Conservation (phyloP, 495 filamentous ascomycete genomes). For the Articulospora tetracladia region DNA sequence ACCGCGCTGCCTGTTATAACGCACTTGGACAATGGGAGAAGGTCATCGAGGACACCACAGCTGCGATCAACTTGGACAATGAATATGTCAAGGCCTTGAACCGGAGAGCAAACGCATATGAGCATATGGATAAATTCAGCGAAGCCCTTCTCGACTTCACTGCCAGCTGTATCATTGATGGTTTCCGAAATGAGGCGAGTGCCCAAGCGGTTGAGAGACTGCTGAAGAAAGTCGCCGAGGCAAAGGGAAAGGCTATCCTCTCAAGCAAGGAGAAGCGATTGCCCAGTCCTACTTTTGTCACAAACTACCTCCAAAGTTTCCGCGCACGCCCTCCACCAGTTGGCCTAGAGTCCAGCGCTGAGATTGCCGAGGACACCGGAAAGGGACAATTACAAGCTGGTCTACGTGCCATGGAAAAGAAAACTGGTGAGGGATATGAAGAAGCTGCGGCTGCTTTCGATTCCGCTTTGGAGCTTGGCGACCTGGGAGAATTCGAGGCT, state of each 20-base stretch:
- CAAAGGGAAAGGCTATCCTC: slow-evolving; percentile 84
- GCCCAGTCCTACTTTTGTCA: slow-evolving; percentile 91
- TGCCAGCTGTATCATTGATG: slow-evolving; percentile 97
- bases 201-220: slow-evolving; percentile 88
- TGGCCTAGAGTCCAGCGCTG: slow-evolving; percentile 75
- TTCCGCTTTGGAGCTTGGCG: slow-evolving; percentile 75
- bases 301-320: slow-evolving; percentile 99
- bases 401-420: slow-evolving; percentile 72
- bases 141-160: slow-evolving; percentile 96
- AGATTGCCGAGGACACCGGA: slow-evolving; percentile 73
- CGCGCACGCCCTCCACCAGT: slow-evolving; percentile 70
- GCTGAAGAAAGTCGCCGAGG: slow-evolving; percentile 94
- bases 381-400: slow-evolving; percentile 82
- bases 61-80: slow-evolving; percentile 84
- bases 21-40: slow-evolving; percentile 89
- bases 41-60: slow-evolving; percentile 95
- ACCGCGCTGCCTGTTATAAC: slow-evolving; percentile 96
- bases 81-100: slow-evolving; percentile 98
- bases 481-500: slow-evolving; percentile 75
- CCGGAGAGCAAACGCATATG: slow-evolving; percentile 91
- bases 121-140: slow-evolving; percentile 85
- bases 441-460: slow-evolving; percentile 82
- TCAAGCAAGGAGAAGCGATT: slow-evolving; percentile 70
- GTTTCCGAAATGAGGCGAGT: slow-evolving; percentile 83
- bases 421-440: slow-evolving; percentile 85